Evolutionary conservation across 1,139 yeast genomes (phyloP).

Genomic region (Magnusiomyces sp.): DNA sequence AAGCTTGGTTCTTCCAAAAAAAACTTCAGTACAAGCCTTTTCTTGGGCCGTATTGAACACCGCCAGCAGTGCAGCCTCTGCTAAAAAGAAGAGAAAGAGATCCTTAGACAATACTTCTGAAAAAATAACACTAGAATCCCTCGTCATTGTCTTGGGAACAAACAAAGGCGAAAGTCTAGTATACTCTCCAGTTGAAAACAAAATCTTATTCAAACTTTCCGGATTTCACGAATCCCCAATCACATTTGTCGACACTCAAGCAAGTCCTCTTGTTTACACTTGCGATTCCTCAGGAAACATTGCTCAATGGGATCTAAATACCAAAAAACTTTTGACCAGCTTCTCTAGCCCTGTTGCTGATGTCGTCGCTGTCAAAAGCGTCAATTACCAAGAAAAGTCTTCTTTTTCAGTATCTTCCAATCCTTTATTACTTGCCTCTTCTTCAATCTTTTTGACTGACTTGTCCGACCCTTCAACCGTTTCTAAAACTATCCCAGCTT

Average conservation of each 20-base stretch:
- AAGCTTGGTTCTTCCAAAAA: conserved; percentile 42
- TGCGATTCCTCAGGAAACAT: conserved; percentile 56
- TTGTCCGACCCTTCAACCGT: conserved; percentile 16
- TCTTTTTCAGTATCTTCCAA: conserved; percentile 9
- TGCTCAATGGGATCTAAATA: conserved; percentile 53
- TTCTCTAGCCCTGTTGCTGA: conserved; percentile 37
- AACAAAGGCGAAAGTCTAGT: conserved; percentile 56
- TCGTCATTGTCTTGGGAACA: conserved; percentile 53
- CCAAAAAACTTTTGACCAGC: conserved; percentile 36
- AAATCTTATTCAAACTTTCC: conserved; percentile 43
- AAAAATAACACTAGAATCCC: conserved; percentile 8
- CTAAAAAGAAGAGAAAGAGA: conserved; percentile 29
- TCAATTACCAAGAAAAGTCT: conserved; percentile 44
- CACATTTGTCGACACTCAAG: conserved; percentile 40
- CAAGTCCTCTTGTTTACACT: conserved; percentile 45
- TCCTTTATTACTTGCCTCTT: conserved; percentile 55
- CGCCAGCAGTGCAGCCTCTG: conserved; percentile 5
- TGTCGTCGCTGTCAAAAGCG: conserved; percentile 23
- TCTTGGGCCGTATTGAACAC: conserved; percentile 42
- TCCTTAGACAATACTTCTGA: conserved; percentile 13
- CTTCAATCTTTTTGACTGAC: conserved; percentile 50
- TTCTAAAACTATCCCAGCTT: conserved; percentile 22
- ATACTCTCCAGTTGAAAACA: conserved; percentile 60
- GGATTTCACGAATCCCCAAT: conserved; percentile 48
- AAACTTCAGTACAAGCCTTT: conserved; percentile 43